A percentile compares a stretch with the other conserved stretches of the same genome.
These are phyloP conservation scores for Dactylellina leptospora DNA, from an alignment of 2,329 filamentous ascomycete species.

Conservation along the genomic window DNA sequence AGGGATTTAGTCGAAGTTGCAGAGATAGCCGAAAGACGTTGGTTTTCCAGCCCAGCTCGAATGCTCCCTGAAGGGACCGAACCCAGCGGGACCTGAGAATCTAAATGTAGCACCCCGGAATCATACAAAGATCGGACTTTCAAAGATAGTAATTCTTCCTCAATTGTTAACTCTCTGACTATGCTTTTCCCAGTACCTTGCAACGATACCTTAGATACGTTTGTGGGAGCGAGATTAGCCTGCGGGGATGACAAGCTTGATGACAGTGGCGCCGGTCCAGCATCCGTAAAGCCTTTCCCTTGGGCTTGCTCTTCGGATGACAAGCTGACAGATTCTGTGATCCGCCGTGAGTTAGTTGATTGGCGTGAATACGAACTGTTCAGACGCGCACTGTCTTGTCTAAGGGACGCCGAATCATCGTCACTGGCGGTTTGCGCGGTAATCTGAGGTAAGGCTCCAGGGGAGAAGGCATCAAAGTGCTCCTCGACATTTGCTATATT, in stretches of 20 bases:
- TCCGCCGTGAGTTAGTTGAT: too few species aligned
- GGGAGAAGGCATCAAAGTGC: too few species aligned
- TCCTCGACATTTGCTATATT: too few species aligned
- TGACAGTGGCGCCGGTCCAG: neutral
- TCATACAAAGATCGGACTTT: conserved; percentile 57
- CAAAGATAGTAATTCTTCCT: conserved; percentile 56
- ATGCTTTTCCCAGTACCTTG: conserved; percentile 39
- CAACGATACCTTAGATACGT: conserved; percentile 40
- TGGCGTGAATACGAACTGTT: too few species aligned
- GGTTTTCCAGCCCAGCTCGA: conserved; percentile 52
- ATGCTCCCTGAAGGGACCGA: conserved; percentile 55
- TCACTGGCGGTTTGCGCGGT: too few species aligned
- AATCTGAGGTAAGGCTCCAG: too few species aligned
- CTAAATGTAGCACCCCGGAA: conserved; percentile 52
- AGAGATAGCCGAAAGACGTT: conserved; percentile 46
- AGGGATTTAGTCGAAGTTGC: conserved; percentile 48
- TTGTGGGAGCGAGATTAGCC: conserved; percentile 7
- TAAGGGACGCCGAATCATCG: too few species aligned
- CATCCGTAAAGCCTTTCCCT: too few species aligned
- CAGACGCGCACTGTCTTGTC: too few species aligned
- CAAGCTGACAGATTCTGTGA: too few species aligned
- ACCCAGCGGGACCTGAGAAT: conserved; percentile 51
- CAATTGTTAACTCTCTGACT: conserved; percentile 53
- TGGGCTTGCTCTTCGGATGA: too few species aligned
- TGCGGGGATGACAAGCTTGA: conserved; percentile 2